A percentile compares a stretch with the other conserved stretches of the same genome.
These are phyloP conservation scores for Didymella keratinophila DNA, from an alignment of 2,329 filamentous ascomycete genomes.

Conservation along the genomic window DNA sequence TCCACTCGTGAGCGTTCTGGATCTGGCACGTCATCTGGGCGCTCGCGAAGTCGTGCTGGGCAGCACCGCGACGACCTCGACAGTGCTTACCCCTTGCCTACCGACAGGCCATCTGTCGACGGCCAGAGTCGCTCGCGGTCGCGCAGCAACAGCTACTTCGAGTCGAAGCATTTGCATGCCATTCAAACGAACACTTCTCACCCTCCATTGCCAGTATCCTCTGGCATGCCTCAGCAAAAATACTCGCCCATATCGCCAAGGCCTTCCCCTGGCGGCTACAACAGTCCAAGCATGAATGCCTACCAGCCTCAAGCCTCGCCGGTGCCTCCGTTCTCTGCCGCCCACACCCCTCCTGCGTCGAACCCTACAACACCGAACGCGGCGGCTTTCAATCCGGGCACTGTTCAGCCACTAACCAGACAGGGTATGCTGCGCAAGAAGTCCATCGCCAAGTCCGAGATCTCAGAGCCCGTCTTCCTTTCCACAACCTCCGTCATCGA, in stretches of 20 bases:
- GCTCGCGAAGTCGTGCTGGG: slow-evolving; percentile 62
- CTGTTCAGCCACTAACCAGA: slow-evolving; percentile 38
- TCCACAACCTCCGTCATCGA: slow-evolving; percentile 66
- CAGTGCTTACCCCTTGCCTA: slow-evolving; percentile 43
- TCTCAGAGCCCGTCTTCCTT: slow-evolving; percentile 66
- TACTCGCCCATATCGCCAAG: slow-evolving; percentile 49
- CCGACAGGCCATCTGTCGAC: slow-evolving; percentile 39
- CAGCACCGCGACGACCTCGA: slow-evolving; percentile 62
- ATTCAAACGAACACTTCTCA: slow-evolving; percentile 44
- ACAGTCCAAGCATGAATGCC: slow-evolving; percentile 43
- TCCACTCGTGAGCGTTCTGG: slow-evolving; percentile 61
- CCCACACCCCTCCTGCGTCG: slow-evolving; percentile 62
- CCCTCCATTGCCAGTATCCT: slow-evolving; percentile 36
- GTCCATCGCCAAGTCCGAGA: slow-evolving; percentile 66
- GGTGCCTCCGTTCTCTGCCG: slow-evolving; percentile 59
- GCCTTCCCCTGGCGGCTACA: slow-evolving; percentile 46
- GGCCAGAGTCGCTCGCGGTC: slow-evolving; percentile 41
- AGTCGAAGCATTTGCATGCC: slow-evolving; percentile 49
- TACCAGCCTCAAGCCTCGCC: slow-evolving; percentile 55
- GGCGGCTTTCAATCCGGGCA: slow-evolving; percentile 43
- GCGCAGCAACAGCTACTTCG: slow-evolving; percentile 51
- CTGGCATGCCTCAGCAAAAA: slow-evolving; percentile 30
- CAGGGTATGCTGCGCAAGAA: slow-evolving; percentile 59
- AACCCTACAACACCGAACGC: slow-evolving; percentile 54
- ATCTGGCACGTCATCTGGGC: slow-evolving; percentile 61